These are phyloP conservation scores for Ailanthus altissimus DNA, from an alignment of 345 rosid genomes.

Conservation along the genomic window DNA sequence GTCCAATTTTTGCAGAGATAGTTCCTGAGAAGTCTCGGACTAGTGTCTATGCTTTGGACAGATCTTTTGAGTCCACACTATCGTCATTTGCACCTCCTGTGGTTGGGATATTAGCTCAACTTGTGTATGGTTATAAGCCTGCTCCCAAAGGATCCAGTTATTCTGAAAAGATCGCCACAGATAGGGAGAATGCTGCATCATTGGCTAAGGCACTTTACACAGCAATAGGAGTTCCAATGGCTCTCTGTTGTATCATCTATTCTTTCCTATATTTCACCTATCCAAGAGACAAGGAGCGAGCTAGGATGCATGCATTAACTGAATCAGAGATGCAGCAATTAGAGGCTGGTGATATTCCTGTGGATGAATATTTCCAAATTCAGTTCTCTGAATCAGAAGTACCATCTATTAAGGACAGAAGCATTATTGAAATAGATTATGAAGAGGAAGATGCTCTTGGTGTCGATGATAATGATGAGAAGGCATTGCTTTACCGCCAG, in stretches of 20 bases:
- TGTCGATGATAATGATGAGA: constrained; percentile 44
- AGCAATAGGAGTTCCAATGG: constrained; percentile 78
- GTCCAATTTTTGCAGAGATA: constrained; percentile 93
- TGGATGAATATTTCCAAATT: constrained; percentile 25
- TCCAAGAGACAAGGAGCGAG: constrained; percentile 75
- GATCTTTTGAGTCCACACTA: constrained; percentile 74
- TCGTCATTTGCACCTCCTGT: constrained; percentile 89
- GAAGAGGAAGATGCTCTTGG: constrained; percentile 34
- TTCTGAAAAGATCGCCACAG: constrained; percentile 53
- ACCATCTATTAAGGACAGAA: constrained; percentile 29
- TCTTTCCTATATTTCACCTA: constrained; percentile 73
- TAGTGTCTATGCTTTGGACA: constrained; percentile 78
- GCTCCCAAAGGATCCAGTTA: constrained; percentile 47
- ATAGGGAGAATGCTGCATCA: constrained; percentile 74
- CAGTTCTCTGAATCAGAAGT: constrained; percentile 20
- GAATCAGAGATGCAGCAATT: constrained; percentile 72
- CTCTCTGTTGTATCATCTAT: constrained; percentile 72
- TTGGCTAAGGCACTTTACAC: constrained; percentile 79
- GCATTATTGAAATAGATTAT: constrained; percentile 33
- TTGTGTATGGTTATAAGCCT: constrained; percentile 77
- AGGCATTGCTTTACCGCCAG: constrained; percentile 38
- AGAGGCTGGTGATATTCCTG: constrained; percentile 11
- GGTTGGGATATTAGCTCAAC: constrained; percentile 81
- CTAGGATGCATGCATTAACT: constrained; percentile 73
- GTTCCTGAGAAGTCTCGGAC: constrained; percentile 83